phyloP scores from a whole-genome alignment of 768 basidiomycete genomes.

The Suillus spraguei region DNA sequence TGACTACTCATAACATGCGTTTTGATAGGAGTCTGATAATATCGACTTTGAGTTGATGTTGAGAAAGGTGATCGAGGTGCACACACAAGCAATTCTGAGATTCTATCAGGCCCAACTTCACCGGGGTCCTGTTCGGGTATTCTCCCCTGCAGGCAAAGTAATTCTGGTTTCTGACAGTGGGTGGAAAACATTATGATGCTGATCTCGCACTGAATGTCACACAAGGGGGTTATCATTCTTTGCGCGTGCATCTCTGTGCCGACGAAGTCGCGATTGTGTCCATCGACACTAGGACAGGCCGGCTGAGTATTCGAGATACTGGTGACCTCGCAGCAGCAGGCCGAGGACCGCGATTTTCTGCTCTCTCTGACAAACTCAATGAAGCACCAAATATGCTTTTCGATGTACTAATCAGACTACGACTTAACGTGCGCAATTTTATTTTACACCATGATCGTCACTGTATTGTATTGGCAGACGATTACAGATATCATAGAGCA shows the following conservation, averaged over 20 bases:
- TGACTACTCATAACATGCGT: neutral
- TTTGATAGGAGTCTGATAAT: conserved; percentile 57
- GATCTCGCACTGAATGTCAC: conserved; percentile 10
- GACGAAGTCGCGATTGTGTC: conserved; percentile 77
- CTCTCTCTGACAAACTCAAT: conserved; percentile 64
- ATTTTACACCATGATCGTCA: neutral
- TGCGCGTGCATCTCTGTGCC: conserved; percentile 72
- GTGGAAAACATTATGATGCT: conserved; percentile 13
- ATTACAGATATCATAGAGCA: conserved; percentile 82
- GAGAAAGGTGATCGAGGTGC: conserved; percentile 60
- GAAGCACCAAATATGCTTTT: conserved; percentile 64
- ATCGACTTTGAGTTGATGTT: conserved; percentile 78
- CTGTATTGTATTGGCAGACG: conserved; percentile 53
- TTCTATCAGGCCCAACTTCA: conserved; percentile 59
- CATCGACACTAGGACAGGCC: conserved; percentile 80
- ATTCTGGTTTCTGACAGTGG: conserved; percentile 57
- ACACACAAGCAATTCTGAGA: conserved; percentile 63
- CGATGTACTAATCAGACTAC: conserved; percentile 57
- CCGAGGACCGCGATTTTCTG: conserved; percentile 62
- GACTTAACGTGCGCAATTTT: conserved; percentile 56
- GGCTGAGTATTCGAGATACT: conserved; percentile 75
- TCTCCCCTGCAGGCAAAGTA: conserved; percentile 64
- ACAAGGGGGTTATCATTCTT: conserved; percentile 55
- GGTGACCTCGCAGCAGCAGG: conserved; percentile 79
- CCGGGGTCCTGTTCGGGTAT: conserved; percentile 53